Evolutionary conservation across 306 rosid genomes (phyloP), one percentile per base, ranked within the genome.

Genomic region (Senna tora): DNA sequence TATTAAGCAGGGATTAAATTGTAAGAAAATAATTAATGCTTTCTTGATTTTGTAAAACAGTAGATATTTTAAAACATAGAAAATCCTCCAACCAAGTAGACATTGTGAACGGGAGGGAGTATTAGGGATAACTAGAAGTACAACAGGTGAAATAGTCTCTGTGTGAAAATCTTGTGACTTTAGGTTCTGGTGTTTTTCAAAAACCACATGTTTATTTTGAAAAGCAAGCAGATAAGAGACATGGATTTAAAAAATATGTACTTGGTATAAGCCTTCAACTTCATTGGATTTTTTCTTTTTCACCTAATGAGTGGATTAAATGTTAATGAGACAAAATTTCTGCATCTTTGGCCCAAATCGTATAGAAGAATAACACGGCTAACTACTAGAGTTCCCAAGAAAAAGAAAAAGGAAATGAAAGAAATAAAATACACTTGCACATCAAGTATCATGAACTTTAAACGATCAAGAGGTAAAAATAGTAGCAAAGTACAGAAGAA

Each of bases 301-400:
- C n/a, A 12, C 14, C 15, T 12, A 4, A 12, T 25, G 41, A 20
- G 36, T 15, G 5, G n/a, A 42, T 30, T 33, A 19, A 76, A 50
- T 42, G 45, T 76, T 17, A 19, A 51, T 39, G 16, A 68, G 33
- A 28, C 58, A 56, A 72, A 49, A 13, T 5, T 32, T 58, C 4
- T 25, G 3, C 1, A 25, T 25, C 30, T 25, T 25, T 25, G n/a
- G n/a, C n/a, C n/a, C 30, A 25, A 25, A 25, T 8, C 32, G 8
- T 4, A 38, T 6, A 32, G 39, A 56, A 62, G 50, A 20, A 20
- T 20, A 11, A 7, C 11, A 2, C 39, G n/a, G 30, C 52, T 46
- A 2, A 11, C 45, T 36, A n/a, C 28, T 30, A 3, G 22, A 52
- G 59, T 49, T 67, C 39, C 17, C 41, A 28, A 50, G 9, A 9